A percentile compares a stretch with the other conserved stretches of the same genome.
Evolutionary conservation across 2,329 filamentous ascomycete species (phyloP).

Genomic region (Alternaria ethzedia): DNA sequence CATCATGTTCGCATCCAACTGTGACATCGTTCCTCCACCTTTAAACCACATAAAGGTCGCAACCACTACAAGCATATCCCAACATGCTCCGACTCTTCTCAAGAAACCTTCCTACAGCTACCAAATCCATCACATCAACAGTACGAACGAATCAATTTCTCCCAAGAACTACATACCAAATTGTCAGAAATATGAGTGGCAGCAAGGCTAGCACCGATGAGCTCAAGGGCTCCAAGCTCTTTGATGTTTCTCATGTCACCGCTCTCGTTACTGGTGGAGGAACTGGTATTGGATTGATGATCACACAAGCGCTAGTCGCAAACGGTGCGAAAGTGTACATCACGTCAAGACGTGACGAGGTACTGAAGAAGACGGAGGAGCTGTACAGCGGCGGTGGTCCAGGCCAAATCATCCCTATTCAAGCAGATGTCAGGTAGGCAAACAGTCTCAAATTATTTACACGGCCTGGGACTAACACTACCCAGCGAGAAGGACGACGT

Average conservation of each 20-base stretch:
- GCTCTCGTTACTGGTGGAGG: slow-evolving; percentile 56
- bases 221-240: slow-evolving; percentile 52
- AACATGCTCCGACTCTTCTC: slow-evolving; percentile 43
- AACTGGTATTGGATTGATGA: slow-evolving; percentile 65
- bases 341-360: slow-evolving; percentile 40
- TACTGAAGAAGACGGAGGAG: slow-evolving; percentile 52
- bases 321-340: slow-evolving; percentile 64
- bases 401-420: slow-evolving; percentile 55
- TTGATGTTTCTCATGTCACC: slow-evolving; percentile 55
- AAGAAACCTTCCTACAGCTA: slow-evolving; percentile 15
- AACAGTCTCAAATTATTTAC: no score
- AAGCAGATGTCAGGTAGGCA: slow-evolving; percentile 38
- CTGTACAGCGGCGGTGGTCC: slow-evolving; percentile 54
- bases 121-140: slow-evolving; percentile 7
- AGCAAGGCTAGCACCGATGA: slow-evolving; percentile 49
- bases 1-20: slow-evolving; percentile 35
- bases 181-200: slow-evolving; percentile 40
- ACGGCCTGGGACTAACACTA: no score
- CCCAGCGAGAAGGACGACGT: slow-evolving; percentile 57
- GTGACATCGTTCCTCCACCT: slow-evolving; percentile 16
- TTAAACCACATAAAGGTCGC: slow-evolving; percentile 19
- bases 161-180: slow-evolving; percentile 23
- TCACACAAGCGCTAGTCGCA: slow-evolving; percentile 66
- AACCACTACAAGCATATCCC: background rate
- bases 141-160: slow-evolving; percentile 14